These are phyloP conservation scores for Citrus trifoliata DNA, from an alignment of 345 rosid species.

Conservation along the genomic window DNA sequence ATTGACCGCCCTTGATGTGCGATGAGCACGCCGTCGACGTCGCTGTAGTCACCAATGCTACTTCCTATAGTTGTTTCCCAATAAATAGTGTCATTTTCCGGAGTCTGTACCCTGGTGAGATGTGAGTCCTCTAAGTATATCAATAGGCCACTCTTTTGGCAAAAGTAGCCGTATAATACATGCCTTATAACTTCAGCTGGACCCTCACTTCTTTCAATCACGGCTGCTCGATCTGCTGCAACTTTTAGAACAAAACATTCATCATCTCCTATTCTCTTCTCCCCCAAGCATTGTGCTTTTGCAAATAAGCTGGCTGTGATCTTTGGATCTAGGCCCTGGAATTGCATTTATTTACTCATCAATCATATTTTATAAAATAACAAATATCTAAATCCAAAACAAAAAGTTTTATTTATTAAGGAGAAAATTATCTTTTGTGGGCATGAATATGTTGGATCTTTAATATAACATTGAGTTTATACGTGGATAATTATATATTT, in stretches of 20 bases:
- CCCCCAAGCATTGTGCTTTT: slow-evolving; percentile 84
- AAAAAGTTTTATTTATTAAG: too few relatives aligned
- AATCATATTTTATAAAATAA: neutral
- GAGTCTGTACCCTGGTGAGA: slow-evolving; percentile 69
- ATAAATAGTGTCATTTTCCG: slow-evolving; percentile 52
- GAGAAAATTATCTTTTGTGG: too few relatives aligned
- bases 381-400: too few relatives aligned
- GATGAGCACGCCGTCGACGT: slow-evolving; percentile 72
- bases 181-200: slow-evolving; percentile 91
- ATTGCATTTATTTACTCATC: neutral
- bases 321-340: slow-evolving; percentile 88
- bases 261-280: slow-evolving; percentile 71
- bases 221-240: slow-evolving; percentile 68
- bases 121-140: slow-evolving; percentile 90
- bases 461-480: fast-evolving
- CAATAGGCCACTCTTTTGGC: slow-evolving; percentile 84
- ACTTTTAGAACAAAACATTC: slow-evolving; percentile 92
- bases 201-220: slow-evolving; percentile 79
- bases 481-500: too few relatives aligned
- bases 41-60: slow-evolving; percentile 78
- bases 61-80: slow-evolving; percentile 97
- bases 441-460: too few relatives aligned
- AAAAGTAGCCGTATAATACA: slow-evolving; percentile 87
- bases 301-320: slow-evolving; percentile 73
- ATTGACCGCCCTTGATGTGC: slow-evolving; percentile 88